Evolutionary conservation across 495 filamentous ascomycete species (phyloP).

Genomic region (Glarea lozoyensis): DNA sequence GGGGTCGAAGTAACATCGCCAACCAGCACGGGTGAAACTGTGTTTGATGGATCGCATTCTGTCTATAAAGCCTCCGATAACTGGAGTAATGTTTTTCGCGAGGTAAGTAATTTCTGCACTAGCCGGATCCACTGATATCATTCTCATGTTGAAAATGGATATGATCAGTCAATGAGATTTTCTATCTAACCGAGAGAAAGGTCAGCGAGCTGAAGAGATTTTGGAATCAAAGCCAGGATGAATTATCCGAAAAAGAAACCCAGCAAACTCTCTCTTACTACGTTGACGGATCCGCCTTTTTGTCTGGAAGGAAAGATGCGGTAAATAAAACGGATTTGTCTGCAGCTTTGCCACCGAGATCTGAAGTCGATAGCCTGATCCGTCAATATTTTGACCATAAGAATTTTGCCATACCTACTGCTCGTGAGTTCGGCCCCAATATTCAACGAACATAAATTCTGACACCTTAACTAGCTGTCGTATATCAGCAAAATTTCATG

Average conservation of each 20-base stretch:
- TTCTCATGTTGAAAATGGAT: no score
- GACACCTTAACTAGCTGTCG: no score
- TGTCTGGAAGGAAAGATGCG: conserved; percentile 13
- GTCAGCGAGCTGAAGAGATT: conserved; percentile 74
- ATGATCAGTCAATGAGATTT: no score
- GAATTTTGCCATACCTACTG: conserved; percentile 13
- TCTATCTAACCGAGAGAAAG: no score
- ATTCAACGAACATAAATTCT: no score
- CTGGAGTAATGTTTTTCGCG: neutral
- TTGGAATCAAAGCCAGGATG: conserved; percentile 1
- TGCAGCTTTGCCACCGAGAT: conserved; percentile 29
- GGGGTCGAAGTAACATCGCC: neutral
- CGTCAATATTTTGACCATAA: conserved; percentile 34
- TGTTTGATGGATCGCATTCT: no score
- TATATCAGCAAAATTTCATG: conserved; percentile 22
- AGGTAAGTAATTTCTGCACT: no score
- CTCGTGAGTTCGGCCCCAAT: no score
- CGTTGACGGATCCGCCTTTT: conserved; percentile 15
- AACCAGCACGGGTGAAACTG: neutral
- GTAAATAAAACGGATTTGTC: conserved; percentile 26
- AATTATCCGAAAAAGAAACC: conserved; percentile 42
- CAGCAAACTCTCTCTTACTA: neutral
- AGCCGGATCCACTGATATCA: no score
- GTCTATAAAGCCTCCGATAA: neutral
- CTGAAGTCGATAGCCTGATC: conserved; percentile 32